Evolutionary conservation across 2,329 filamentous ascomycete genomes (phyloP).

Genomic region (Lachnellula arida): DNA sequence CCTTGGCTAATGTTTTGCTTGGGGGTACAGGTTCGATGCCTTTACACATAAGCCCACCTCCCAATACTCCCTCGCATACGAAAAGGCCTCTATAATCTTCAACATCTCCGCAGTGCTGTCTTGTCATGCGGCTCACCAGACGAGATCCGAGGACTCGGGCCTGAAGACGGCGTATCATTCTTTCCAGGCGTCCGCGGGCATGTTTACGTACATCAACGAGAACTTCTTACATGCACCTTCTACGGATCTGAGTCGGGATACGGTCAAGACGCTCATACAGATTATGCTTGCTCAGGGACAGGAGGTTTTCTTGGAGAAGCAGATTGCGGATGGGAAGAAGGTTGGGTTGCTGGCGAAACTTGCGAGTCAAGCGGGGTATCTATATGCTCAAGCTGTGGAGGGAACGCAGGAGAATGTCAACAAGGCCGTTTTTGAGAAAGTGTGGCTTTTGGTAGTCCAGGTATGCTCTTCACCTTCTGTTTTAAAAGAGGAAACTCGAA

Average conservation of each 20-base stretch:
- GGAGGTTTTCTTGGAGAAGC: conserved; percentile 96
- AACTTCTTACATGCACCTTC: conserved; percentile 97
- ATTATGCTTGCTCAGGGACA: conserved; percentile 95
- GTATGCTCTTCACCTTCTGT: conserved; percentile 40
- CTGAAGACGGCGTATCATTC: conserved; percentile 97
- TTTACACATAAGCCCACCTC: conserved; percentile 98
- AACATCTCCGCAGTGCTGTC: conserved; percentile 97
- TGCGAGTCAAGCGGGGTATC: conserved; percentile 80
- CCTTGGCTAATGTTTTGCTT: conserved; percentile 11
- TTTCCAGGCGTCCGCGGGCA: conserved; percentile 95
- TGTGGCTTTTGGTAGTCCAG: conserved; percentile 81
- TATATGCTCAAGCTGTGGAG: conserved; percentile 84
- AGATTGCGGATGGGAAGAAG: conserved; percentile 89
- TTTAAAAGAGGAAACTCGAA: conserved; percentile 2
- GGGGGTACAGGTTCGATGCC: conserved; percentile 78
- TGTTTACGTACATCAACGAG: conserved; percentile 99
- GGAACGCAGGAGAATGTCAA: conserved; percentile 89
- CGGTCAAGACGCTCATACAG: conserved; percentile 88
- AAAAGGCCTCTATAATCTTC: conserved; percentile 99
- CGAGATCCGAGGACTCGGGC: conserved; percentile 84
- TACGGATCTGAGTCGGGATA: conserved; percentile 91
- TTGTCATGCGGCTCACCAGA: conserved; percentile 90
- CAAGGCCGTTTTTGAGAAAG: conserved; percentile 88
- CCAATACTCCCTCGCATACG: conserved; percentile 93
- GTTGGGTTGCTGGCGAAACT: conserved; percentile 86